Conservation (phyloP, 805 yeast species). For the Saturnispora silvae region DNA sequence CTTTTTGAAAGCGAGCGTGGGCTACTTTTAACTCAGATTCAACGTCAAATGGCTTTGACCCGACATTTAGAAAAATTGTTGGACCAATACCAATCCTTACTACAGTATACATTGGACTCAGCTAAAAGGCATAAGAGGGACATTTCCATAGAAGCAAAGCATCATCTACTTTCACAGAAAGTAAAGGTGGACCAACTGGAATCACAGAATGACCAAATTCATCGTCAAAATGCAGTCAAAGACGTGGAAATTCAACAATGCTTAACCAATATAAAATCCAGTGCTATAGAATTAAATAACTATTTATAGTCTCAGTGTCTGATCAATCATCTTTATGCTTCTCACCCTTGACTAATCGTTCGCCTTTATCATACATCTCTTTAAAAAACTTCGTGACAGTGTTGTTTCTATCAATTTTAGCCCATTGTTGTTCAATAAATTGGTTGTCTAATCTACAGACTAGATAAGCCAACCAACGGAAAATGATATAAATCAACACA, state of each 20-base stretch:
- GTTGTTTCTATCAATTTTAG: constrained; percentile 20
- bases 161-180: constrained; percentile 8
- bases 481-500: constrained; percentile 15
- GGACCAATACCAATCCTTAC: constrained; percentile 11
- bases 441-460: constrained; percentile 14
- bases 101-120: constrained; percentile 13
- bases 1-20: constrained; percentile 5
- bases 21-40: constrained; percentile 1
- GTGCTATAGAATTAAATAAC: background rate
- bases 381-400: constrained; percentile 18
- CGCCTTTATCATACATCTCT: constrained; percentile 15
- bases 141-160: constrained; percentile 26
- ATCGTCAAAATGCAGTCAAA: background rate
- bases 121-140: constrained; percentile 18
- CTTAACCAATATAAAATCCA: background rate
- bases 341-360: constrained; percentile 5
- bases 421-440: constrained; percentile 22
- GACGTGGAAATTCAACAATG: constrained; percentile 3
- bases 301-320: background rate
- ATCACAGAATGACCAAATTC: background rate
- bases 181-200: background rate
- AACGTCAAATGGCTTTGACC: constrained; percentile 9
- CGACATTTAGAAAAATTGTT: constrained; percentile 9
- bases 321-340: background rate
- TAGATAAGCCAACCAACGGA: constrained; percentile 13